Evolutionary conservation across 2,329 filamentous ascomycete genomes (phyloP).

Genomic region (Stemphylium beticola): DNA sequence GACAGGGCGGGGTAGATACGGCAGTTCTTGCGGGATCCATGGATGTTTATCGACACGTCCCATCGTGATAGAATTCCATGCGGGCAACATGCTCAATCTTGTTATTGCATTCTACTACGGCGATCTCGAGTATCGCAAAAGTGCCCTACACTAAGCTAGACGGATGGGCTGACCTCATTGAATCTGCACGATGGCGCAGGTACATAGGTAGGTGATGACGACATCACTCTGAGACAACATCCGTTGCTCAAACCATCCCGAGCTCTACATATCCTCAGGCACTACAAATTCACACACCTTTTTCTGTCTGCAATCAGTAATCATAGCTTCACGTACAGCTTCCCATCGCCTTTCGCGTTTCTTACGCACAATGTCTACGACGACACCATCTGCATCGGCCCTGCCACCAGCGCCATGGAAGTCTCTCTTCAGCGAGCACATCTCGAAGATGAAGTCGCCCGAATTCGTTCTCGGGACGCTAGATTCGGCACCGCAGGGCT

Average conservation of each 20-base stretch:
- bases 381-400: constrained; percentile 44
- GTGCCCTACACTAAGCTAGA: background rate
- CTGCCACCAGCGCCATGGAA: constrained; percentile 60
- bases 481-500: constrained; percentile 48
- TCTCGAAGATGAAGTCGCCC: constrained; percentile 56
- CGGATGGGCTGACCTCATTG: constrained; percentile 13
- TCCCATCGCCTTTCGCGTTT: constrained; percentile 50
- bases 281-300: background rate
- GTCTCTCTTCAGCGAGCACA: constrained; percentile 56
- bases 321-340: constrained; percentile 48
- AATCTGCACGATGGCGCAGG: constrained; percentile 13
- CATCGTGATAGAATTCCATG: no score
- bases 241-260: constrained; percentile 2
- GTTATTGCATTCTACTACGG: background rate
- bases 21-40: no score
- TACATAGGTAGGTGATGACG: constrained; percentile 24
- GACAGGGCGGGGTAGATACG: no score
- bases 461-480: constrained; percentile 61
- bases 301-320: constrained; percentile 28
- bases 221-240: constrained; percentile 20
- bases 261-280: background rate
- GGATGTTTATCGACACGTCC: no score
- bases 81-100: background rate
- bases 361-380: constrained; percentile 55
- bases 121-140: background rate